phyloP scores from a whole-genome alignment of 345 rosid genomes.

The Turnera subulata region DNA sequence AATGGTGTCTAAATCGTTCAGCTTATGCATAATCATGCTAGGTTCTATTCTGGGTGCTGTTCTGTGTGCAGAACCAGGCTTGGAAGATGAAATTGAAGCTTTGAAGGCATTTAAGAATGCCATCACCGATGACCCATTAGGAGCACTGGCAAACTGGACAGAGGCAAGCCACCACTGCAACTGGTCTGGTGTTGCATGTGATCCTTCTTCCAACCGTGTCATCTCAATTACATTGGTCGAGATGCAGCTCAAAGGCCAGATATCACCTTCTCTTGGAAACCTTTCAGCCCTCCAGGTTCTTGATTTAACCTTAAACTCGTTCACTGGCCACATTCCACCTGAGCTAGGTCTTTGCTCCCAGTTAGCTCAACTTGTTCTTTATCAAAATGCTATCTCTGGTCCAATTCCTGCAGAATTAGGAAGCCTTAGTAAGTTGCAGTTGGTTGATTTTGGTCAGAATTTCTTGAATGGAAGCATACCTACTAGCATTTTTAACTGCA shows the following conservation, averaged over 20 bases:
- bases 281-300: slow-evolving; percentile 87
- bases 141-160: slow-evolving; percentile 56
- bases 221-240: slow-evolving; percentile 46
- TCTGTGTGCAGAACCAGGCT: slow-evolving; percentile 29
- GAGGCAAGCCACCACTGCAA: slow-evolving; percentile 57
- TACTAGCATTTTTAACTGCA: slow-evolving; percentile 48
- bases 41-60: slow-evolving; percentile 10
- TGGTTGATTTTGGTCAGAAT: slow-evolving; percentile 59
- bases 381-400: slow-evolving; percentile 57
- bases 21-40: slow-evolving; percentile 23
- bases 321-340: slow-evolving; percentile 54
- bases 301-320: slow-evolving; percentile 58
- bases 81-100: slow-evolving; percentile 46
- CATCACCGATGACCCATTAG: slow-evolving; percentile 53
- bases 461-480: slow-evolving; percentile 58
- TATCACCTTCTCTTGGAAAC: slow-evolving; percentile 64
- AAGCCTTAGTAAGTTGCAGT: slow-evolving; percentile 42
- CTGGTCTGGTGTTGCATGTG: slow-evolving; percentile 77
- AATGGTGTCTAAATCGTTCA: slow-evolving; percentile 20
- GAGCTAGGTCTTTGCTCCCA: slow-evolving; percentile 57
- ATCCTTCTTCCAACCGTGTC: slow-evolving; percentile 36
- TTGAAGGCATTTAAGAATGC: slow-evolving; percentile 53
- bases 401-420: slow-evolving; percentile 58
- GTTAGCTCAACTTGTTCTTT: slow-evolving; percentile 42
- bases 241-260: slow-evolving; percentile 60